Evolutionary conservation across 2,329 filamentous ascomycete genomes (phyloP), one percentile per base, ranked within the genome.

Genomic region (Penicillium capsulatum): DNA sequence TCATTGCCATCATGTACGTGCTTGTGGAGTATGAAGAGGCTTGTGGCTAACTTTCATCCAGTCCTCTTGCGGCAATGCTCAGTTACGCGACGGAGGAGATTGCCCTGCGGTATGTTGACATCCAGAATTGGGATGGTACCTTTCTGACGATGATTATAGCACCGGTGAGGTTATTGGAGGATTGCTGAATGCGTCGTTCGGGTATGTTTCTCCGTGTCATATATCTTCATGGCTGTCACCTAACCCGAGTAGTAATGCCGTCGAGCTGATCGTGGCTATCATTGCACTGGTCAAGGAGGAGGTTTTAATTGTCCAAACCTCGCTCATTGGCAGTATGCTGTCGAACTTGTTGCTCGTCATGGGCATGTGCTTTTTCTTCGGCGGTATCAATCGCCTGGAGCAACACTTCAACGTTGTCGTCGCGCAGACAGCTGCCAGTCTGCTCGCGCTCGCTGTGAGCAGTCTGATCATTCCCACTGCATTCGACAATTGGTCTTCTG

Each of bases 321-420:
- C 90, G 0, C 73, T 97, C 17, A 86, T 96, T 47, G 90, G 90
- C 40, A 90, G 84, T 64, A 94, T 96, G 63, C 72, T 96, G 15
- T 95, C 89, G 29, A 96, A 96, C 61, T 66, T 97, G 42, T 76
- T 95, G 3, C 77, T 95, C 10, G 87, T 95, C 36, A 72, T 95
- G 72, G 90, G 88, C 40, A 94, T 90, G 80, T 92, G 83, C 61
- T 96, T 94, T 73, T 92, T 94, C 70, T 83, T 86, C 45, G 89
- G 87, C 34, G 88, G 88, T 3, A 63, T 94, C 52, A 82, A 84
- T 43, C 80, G 90, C 17, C 59, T 77, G 17, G 85, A 94, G 61
- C 91, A 96, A 63, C 83, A 80, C 64, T 97, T 96, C 76, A 95
- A 96, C 70, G 80, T 85, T 22, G 91, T 86, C 0, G 89, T 96